Evolutionary conservation across 495 filamentous ascomycete species (phyloP), one percentile per base, ranked within the genome.

Genomic region (Cenococcum geophilum): DNA sequence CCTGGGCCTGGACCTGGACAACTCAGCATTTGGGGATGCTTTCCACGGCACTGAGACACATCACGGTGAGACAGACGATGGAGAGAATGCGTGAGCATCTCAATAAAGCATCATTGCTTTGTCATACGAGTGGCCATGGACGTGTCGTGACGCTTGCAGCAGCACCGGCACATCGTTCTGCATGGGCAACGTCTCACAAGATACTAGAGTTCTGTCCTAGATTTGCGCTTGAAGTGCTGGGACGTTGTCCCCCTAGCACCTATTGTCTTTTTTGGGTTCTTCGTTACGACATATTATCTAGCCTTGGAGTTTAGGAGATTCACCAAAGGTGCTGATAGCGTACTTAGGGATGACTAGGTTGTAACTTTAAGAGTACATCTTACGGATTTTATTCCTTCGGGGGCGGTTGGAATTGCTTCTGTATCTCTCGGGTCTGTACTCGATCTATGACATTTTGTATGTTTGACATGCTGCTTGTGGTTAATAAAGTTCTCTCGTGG

Each of bases 1-100:
- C 23, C 59, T 78, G 40, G 81, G 79, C 53, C 71, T 84, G 42
- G 81, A 81, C 23, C 68, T 84, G 48, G 81, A 83, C 23, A 79
- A 83, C 60, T 82, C 78, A 40, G 83, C 82, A 14, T 86, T 86
- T 72, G 83, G 81, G 8, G 82, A 86, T 57, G 82, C 83, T 1
- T 82, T 85, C 71, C 81, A 83, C 58, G 80, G 78, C 22, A 82
- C 82, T 36, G 80, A 83, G 34, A 58, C 43, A 45, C 63, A 61
- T 59, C 57, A 64, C 16, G 62, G 77, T 78, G 68, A 77, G 78
- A 45, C 40, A 45, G 40, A 45, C n/a, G 61, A 64, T 47, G 57
- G 57, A 20, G 58, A 61, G 18, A 65, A 60, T 22, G 52, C 10
- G 34, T 57, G 55, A 9, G 5, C 3, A 4, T 10, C 11, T 45